Evolutionary conservation across 2,329 filamentous ascomycete genomes (phyloP), one percentile per base, ranked within the genome.

Genomic region (Esteya vermicola): DNA sequence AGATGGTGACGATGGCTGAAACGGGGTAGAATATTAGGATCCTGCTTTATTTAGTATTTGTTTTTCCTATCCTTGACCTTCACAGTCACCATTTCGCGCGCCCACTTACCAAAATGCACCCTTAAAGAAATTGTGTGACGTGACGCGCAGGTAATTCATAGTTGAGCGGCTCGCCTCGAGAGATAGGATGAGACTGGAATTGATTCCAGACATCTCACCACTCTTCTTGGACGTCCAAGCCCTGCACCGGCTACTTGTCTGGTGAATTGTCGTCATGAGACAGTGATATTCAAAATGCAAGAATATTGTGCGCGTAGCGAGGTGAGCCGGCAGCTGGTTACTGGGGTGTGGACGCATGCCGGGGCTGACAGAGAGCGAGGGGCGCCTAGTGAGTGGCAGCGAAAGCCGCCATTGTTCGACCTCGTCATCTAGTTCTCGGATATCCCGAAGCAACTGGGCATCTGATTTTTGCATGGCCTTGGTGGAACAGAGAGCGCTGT

Each of bases 101-200:
- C 9, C 9, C 9, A 37, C 60, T 47, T 53, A 70, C 67, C 67
- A 71, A 45, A 72, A 72, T 12, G 63, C 59, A 30, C 67, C 65
- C 1, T 61, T 57, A 0, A 60, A 56, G 2, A 74, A 50, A 0
- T 57, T 57, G 34, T 61, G 53, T 4, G 60, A 57, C 0, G 64
- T 60, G 1, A 58, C 56, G 19, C 59, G 53, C 3, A 74, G 48
- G 37, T 66, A 73, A 2, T 65, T 52, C 2, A 75, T 49, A 0
- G 68, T 72, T 0, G 69, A 72, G 6, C 72, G 63, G 45, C 69
- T 72, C 0, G 71, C 70, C 40, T 74, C 67, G 0, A 75, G 57
- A 0, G 69, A 65, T 2, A 75, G 51, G 2, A 64, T 64, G 14
- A 70, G 53, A 40, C 70, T 74, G 0, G 69, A 74, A 30, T 37